A percentile compares a stretch with the other conserved stretches of the same genome.
These are phyloP conservation scores for Beauveria rudraprayagi DNA, from an alignment of 2,329 filamentous ascomycete genomes.

Conservation along the genomic window DNA sequence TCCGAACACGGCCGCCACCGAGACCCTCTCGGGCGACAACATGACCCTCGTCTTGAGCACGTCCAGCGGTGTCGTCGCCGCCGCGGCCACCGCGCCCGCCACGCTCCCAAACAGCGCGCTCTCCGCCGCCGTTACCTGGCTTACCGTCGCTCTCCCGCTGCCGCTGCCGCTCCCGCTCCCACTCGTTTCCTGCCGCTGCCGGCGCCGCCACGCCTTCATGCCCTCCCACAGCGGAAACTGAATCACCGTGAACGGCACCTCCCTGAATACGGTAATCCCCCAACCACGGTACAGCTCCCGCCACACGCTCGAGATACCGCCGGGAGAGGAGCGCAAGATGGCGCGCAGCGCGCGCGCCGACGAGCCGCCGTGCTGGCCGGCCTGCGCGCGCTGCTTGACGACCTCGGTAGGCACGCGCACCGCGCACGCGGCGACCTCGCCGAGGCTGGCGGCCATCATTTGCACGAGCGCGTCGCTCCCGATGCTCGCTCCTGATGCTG, in stretches of 20 bases:
- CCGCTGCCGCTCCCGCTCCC: not conserved
- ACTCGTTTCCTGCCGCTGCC: not conserved
- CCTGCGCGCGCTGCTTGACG: constrained; percentile 93
- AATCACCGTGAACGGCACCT: constrained; percentile 94
- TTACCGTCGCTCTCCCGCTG: constrained; percentile 24
- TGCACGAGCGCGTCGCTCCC: constrained; percentile 44
- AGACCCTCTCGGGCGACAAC: constrained; percentile 65
- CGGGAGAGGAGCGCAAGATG: constrained; percentile 46
- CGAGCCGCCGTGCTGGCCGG: constrained; percentile 67
- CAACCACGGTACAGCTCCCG: constrained; percentile 86
- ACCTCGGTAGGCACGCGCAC: constrained; percentile 91
- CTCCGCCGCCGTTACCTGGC: constrained; percentile 58
- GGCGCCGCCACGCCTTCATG: constrained; percentile 65
- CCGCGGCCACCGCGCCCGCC: constrained; percentile 79
- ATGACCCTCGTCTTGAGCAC: constrained; percentile 96
- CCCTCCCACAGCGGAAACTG: constrained; percentile 97
- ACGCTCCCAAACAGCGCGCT: constrained; percentile 79
- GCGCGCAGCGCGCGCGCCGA: constrained; percentile 58
- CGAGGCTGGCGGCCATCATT: constrained; percentile 77
- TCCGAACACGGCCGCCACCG: constrained; percentile 50
- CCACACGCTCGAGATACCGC: constrained; percentile 55
- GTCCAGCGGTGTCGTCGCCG: constrained; percentile 83
- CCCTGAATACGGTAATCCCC: constrained; percentile 84
- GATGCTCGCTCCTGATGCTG: not conserved
- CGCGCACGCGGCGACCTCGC: constrained; percentile 86